Percentiles rank a stretch among this genome's conserved stretches.
Conservation (phyloP, 768 basidiomycete genomes). For the Serendipita indica region DNA sequence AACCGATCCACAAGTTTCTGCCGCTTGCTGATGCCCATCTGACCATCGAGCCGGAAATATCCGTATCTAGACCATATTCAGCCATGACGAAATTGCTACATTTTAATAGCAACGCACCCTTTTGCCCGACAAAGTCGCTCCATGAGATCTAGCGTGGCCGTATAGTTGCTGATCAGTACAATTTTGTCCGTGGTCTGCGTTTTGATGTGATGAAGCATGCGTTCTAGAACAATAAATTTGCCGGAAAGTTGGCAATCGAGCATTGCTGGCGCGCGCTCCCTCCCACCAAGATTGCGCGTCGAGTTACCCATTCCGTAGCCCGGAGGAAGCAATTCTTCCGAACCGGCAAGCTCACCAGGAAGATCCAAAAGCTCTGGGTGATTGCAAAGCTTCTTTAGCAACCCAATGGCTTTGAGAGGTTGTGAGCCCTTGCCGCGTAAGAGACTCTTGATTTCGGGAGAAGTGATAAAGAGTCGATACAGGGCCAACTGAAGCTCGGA, state of each 20-base stretch:
- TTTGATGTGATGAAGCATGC: constrained; percentile 72
- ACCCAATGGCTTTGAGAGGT: constrained; percentile 90
- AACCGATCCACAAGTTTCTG: constrained; percentile 95
- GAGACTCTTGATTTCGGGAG: constrained; percentile 81
- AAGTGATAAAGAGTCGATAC: constrained; percentile 82
- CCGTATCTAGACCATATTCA: constrained; percentile 46
- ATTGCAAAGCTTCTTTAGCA: constrained; percentile 90
- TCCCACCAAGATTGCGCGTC: constrained; percentile 18
- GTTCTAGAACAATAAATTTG: constrained; percentile 85
- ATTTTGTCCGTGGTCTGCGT: constrained; percentile 85
- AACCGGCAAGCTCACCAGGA: constrained; percentile 70
- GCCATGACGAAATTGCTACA: constrained; percentile 3
- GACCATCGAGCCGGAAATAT: constrained; percentile 86
- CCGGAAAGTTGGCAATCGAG: constrained; percentile 77
- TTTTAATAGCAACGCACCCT: constrained; percentile 36
- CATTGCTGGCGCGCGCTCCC: constrained; percentile 26
- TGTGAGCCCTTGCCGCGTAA: constrained; percentile 79
- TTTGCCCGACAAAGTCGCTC: constrained; percentile 77
- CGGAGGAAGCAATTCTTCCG: constrained; percentile 64
- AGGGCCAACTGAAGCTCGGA: constrained; percentile 72
- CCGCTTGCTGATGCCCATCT: constrained; percentile 79
- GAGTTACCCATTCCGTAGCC: constrained; percentile 48
- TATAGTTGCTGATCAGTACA: constrained; percentile 92
- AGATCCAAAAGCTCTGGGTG: constrained; percentile 83
- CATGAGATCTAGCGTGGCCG: constrained; percentile 86